Percentiles rank a stretch among this genome's conserved stretches.
Evolutionary conservation across 2,329 filamentous ascomycete genomes (phyloP).

Genomic region (Aschersonia sp.): DNA sequence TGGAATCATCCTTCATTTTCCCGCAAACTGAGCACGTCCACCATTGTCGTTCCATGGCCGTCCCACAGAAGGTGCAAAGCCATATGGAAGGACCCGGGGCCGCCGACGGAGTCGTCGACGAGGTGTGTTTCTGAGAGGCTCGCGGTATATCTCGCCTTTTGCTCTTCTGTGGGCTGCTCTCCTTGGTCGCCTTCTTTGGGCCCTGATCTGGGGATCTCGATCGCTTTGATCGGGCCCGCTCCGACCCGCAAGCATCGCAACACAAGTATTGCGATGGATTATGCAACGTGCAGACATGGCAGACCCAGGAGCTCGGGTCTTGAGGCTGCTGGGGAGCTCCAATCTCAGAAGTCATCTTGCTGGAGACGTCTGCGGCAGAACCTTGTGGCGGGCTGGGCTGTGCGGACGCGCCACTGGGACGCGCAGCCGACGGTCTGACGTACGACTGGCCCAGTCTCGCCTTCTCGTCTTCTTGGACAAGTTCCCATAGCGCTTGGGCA

Average conservation of each 20-base stretch:
- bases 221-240: constrained; percentile 15
- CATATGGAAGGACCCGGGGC: constrained; percentile 20
- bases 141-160: too few relatives aligned
- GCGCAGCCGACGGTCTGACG: constrained; percentile 27
- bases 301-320: constrained; percentile 30
- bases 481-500: constrained; percentile 69
- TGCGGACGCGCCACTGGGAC: constrained; percentile 8
- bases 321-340: neutral
- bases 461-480: constrained; percentile 62
- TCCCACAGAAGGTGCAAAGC: constrained; percentile 38
- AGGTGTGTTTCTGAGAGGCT: neutral
- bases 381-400: constrained; percentile 14
- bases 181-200: constrained; percentile 6
- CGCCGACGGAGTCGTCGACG: neutral
- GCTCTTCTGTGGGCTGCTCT: neutral
- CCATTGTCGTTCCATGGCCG: constrained; percentile 36
- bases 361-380: constrained; percentile 2
- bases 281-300: constrained; percentile 39
- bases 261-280: constrained; percentile 35
- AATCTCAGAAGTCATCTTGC: neutral
- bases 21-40: constrained; percentile 43
- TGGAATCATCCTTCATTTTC: constrained; percentile 35
- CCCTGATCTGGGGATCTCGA: constrained; percentile 4
- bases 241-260: constrained; percentile 41
- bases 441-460: constrained; percentile 39